phyloP scores from a whole-genome alignment of 495 filamentous ascomycete genomes.

The Podospora bellae-mahoneyi region DNA sequence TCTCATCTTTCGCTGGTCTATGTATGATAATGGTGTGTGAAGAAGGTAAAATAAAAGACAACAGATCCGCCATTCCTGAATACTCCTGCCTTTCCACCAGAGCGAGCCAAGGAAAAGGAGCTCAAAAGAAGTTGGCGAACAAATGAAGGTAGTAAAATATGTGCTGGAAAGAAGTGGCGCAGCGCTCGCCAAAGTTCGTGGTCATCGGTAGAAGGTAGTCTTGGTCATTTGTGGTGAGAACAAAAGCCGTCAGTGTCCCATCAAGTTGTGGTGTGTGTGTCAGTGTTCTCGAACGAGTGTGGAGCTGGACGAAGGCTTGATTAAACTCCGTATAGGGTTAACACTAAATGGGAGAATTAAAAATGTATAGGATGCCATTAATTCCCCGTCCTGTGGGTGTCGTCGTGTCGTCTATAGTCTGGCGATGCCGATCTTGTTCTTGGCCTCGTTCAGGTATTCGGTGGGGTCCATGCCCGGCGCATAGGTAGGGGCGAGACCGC shows the following conservation, averaged over 20 bases:
- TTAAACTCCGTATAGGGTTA: conserved; percentile 34
- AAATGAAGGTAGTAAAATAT: conserved; percentile 8
- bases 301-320: conserved; percentile 11
- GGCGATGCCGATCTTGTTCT: conserved; percentile 45
- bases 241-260: not conserved
- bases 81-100: not conserved
- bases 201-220: conserved; percentile 2
- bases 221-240: not conserved
- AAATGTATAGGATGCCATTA: conserved; percentile 13
- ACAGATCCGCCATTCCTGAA: not conserved
- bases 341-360: conserved; percentile 12
- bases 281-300: conserved; percentile 5
- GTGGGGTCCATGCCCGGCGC: conserved; percentile 47
- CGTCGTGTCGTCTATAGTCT: conserved; percentile 23
- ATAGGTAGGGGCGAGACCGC: conserved; percentile 48
- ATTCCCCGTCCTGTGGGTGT: conserved; percentile 9
- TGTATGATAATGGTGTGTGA: not conserved
- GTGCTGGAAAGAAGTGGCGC: conserved; percentile 4
- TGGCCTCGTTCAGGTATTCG: conserved; percentile 44
- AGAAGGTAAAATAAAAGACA: not conserved
- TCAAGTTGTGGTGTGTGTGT: not conserved
- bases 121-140: not conserved
- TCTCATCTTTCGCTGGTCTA: conserved; percentile 2
- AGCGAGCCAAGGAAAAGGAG: not conserved
- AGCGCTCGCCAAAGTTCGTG: not conserved